These are phyloP conservation scores for Leucoagaricus sp. DNA, from an alignment of 1,284 basidiomycete species.

Conservation along the genomic window DNA sequence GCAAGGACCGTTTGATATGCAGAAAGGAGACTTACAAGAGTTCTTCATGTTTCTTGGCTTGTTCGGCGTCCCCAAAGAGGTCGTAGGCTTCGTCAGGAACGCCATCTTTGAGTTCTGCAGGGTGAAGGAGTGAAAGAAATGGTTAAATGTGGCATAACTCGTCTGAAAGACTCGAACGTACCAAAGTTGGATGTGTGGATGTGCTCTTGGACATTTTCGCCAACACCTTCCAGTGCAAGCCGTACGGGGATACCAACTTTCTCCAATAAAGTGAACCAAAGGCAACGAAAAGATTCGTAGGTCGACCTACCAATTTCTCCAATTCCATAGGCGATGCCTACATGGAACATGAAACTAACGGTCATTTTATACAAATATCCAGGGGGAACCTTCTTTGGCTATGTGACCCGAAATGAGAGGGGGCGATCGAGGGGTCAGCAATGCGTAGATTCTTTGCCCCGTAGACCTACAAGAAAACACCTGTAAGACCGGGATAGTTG, in stretches of 20 bases:
- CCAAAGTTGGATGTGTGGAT: not conserved
- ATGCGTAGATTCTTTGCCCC: slow-evolving; percentile 54
- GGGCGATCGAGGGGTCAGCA: slow-evolving; percentile 48
- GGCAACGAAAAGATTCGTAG: not conserved
- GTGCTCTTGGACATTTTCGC: slow-evolving; percentile 23
- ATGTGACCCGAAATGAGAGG: slow-evolving; percentile 46
- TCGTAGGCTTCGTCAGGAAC: slow-evolving; percentile 3
- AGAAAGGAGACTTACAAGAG: not conserved
- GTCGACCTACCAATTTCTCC: not conserved
- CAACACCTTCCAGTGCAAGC: slow-evolving; percentile 30
- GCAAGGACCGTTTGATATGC: too few relatives aligned
- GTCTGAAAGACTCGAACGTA: too few relatives aligned
- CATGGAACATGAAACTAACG: not conserved
- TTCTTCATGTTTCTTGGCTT: not conserved
- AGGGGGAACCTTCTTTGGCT: slow-evolving; percentile 21
- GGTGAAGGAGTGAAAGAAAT: too few relatives aligned
- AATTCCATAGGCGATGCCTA: not conserved
- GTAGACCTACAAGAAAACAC: too few relatives aligned
- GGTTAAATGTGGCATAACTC: too few relatives aligned
- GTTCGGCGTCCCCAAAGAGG: not conserved
- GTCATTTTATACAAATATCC: not conserved
- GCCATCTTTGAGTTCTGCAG: slow-evolving; percentile 4
- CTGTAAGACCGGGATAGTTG: too few relatives aligned
- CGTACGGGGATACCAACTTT: slow-evolving; percentile 21
- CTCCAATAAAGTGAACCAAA: too few relatives aligned